phyloP scores from a whole-genome alignment of 2,329 filamentous ascomycete genomes.

The Cryphonectria radicalis region DNA sequence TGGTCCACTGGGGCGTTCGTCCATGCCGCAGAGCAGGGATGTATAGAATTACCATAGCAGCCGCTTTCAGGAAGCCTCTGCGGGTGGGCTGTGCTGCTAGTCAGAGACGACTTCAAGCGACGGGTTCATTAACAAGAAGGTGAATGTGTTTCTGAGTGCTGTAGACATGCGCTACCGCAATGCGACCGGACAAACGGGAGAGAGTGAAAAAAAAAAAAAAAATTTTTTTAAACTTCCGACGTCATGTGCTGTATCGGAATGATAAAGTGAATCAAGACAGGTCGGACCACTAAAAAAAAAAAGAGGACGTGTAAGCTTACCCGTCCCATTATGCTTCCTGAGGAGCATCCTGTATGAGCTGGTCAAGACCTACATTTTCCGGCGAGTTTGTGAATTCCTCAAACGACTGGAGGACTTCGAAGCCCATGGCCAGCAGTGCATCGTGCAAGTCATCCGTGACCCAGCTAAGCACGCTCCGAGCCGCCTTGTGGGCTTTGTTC shows the following conservation, averaged over 20 bases:
- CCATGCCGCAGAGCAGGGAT: background rate
- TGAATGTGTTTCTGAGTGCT: background rate
- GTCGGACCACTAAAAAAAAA: constrained; percentile 23
- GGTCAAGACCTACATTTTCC: constrained; percentile 50
- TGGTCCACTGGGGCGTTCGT: constrained; percentile 3
- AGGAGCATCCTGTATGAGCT: background rate
- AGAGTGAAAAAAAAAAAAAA: background rate
- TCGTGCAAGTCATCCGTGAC: constrained; percentile 76
- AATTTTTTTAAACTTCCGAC: background rate
- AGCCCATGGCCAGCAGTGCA: constrained; percentile 77
- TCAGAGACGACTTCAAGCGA: background rate
- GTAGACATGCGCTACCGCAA: background rate
- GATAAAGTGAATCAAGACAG: constrained; percentile 13
- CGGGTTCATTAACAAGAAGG: background rate
- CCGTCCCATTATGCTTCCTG: background rate
- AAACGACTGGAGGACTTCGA: constrained; percentile 76
- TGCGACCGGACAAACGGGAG: background rate
- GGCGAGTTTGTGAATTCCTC: constrained; percentile 75
- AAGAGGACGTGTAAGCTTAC: background rate
- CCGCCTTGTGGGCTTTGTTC: constrained; percentile 77
- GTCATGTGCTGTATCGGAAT: background rate
- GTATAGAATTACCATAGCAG: background rate
- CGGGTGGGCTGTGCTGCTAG: background rate
- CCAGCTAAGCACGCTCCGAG: constrained; percentile 77
- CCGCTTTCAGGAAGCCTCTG: constrained; percentile 1